A percentile compares a stretch with the other conserved stretches of the same genome.
Evolutionary conservation across 495 filamentous ascomycete species (phyloP).

Genomic region (Hypoxylon rickii): DNA sequence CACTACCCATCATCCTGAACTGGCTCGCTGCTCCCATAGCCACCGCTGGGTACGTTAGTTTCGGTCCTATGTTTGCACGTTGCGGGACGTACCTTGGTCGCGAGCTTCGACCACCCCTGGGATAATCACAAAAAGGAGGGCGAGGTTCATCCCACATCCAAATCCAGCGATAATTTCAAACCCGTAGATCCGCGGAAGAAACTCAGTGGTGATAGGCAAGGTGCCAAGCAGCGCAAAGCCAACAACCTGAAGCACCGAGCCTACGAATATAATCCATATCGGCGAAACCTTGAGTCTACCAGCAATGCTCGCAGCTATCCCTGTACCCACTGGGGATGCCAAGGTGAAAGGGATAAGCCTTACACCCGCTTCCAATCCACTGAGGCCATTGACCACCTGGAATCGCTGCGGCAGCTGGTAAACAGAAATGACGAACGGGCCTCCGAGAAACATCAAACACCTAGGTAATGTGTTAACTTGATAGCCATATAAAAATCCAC

Average conservation of each 20-base stretch:
- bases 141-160: conserved; percentile 37
- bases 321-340: conserved; percentile 40
- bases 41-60: conserved; percentile 9
- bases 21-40: conserved; percentile 21
- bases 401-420: conserved; percentile 55
- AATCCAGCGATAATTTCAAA: conserved; percentile 40
- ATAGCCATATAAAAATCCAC: too few relatives aligned
- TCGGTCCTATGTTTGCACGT: neutral
- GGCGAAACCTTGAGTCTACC: conserved; percentile 27
- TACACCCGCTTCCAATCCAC: conserved; percentile 48
- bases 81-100: conserved; percentile 18
- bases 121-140: conserved; percentile 15
- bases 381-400: conserved; percentile 47
- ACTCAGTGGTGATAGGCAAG: neutral
- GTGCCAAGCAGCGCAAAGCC: conserved; percentile 20
- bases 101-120: conserved; percentile 1
- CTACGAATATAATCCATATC: conserved; percentile 8
- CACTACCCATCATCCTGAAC: conserved; percentile 22
- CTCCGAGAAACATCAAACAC: conserved; percentile 11
- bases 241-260: conserved; percentile 11
- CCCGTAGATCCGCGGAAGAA: conserved; percentile 36
- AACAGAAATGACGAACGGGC: conserved; percentile 35
- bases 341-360: conserved; percentile 50
- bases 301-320: conserved; percentile 33
- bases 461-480: neutral